Percentiles rank a stretch among this genome's conserved stretches.
Evolutionary conservation across 441 rosid genomes (phyloP).

Genomic region (Syzygium malaccense): DNA sequence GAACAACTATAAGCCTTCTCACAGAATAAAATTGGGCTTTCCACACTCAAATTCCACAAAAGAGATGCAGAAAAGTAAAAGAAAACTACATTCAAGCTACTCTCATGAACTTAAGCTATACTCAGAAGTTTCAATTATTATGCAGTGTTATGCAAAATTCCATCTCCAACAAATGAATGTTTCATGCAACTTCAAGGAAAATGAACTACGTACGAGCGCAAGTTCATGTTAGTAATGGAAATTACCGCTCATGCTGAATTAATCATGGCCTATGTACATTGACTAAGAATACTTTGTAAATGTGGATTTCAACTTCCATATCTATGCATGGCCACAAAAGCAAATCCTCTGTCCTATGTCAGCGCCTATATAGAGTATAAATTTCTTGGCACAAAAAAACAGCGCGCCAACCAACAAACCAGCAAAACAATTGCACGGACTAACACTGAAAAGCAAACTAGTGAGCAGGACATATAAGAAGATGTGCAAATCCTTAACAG

Average conservation of each 20-base stretch:
- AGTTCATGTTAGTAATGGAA: not conserved
- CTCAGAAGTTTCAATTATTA: not conserved
- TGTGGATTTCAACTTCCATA: not conserved
- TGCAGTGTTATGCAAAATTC: not conserved
- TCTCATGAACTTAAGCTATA: not conserved
- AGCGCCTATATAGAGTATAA: not conserved
- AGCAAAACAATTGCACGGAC: not conserved
- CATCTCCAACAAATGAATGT: not conserved
- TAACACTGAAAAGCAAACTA: not conserved
- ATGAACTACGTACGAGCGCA: not conserved
- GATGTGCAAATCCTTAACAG: not conserved
- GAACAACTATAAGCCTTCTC: not conserved
- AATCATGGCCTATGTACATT: not conserved
- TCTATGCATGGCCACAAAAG: not conserved
- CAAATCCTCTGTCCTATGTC: not conserved
- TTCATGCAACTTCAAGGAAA: not conserved
- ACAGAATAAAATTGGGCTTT: not conserved
- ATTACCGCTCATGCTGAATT: not conserved
- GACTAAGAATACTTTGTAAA: not conserved
- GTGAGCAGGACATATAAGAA: not conserved
- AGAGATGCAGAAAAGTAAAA: not conserved
- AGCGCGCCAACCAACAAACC: not conserved
- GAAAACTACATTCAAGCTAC: not conserved
- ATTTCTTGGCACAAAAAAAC: not conserved
- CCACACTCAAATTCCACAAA: not conserved